phyloP scores from a whole-genome alignment of 2,329 filamentous ascomycete species.

The Stagonosporopsis cucurbitacearum region DNA sequence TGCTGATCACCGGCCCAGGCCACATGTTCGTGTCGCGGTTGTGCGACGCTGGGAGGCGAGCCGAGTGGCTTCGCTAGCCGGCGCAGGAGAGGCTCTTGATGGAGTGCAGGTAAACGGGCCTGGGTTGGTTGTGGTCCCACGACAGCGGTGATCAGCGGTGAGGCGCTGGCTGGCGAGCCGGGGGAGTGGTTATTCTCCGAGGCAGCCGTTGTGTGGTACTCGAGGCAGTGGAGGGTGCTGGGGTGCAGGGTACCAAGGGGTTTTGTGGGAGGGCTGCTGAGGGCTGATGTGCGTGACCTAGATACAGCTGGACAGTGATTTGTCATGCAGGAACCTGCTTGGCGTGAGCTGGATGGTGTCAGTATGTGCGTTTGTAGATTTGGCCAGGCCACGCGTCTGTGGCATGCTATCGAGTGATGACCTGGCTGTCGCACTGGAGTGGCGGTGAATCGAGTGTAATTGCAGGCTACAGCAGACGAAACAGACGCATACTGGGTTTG shows the following conservation, averaged over 20 bases:
- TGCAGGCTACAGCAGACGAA: background rate
- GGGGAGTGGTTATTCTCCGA: slow-evolving; percentile 37
- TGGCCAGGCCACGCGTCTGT: background rate
- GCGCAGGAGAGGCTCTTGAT: background rate
- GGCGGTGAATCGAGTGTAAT: slow-evolving; percentile 18
- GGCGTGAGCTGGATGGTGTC: background rate
- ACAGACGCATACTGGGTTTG: slow-evolving; percentile 1
- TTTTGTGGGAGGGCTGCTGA: background rate
- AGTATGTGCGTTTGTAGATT: background rate
- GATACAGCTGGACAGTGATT: background rate
- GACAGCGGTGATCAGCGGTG: slow-evolving; percentile 14
- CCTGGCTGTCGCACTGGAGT: slow-evolving; percentile 19
- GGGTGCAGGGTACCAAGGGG: background rate
- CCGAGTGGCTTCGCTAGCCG: slow-evolving; percentile 14
- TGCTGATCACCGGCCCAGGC: slow-evolving; percentile 20
- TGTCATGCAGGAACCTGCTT: background rate
- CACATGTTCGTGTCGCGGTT: slow-evolving; percentile 25
- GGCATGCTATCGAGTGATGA: background rate
- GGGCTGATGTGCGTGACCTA: background rate
- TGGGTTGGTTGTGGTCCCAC: slow-evolving; percentile 6
- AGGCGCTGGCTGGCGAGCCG: slow-evolving; percentile 17
- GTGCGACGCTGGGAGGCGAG: slow-evolving; percentile 9
- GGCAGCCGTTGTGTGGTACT: slow-evolving; percentile 16
- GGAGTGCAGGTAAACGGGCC: too few relatives aligned
- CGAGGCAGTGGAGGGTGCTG: background rate